A percentile compares a stretch with the other conserved stretches of the same genome.
These are phyloP conservation scores for Penicillium silybi DNA, from an alignment of 495 filamentous ascomycete species.

Conservation along the genomic window DNA sequence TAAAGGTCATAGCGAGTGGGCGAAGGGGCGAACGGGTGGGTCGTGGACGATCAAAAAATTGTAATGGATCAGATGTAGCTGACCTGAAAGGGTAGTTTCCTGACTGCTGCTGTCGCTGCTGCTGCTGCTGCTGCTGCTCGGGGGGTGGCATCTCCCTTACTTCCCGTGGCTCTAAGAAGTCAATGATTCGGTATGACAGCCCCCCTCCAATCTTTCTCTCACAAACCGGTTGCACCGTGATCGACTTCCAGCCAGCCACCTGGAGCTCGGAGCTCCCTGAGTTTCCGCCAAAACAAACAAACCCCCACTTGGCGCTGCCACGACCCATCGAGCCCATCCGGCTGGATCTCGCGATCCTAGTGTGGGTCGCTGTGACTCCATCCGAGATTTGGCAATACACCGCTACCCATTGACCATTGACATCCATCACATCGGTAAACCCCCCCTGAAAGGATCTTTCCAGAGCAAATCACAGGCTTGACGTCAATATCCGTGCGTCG, in stretches of 20 bases:
- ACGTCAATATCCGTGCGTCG: neutral
- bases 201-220: neutral
- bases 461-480: neutral
- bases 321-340: constrained; percentile 6
- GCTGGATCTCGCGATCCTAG: constrained; percentile 18
- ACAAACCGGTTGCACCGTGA: constrained; percentile 6
- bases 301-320: constrained; percentile 11
- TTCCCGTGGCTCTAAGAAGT: no score
- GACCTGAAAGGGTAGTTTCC: neutral
- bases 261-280: neutral
- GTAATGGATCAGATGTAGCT: neutral
- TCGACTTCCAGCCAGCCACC: constrained; percentile 19
- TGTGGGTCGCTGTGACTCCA: constrained; percentile 14
- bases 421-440: constrained; percentile 1
- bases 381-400: constrained; percentile 21
- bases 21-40: constrained; percentile 31
- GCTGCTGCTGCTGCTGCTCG: no score
- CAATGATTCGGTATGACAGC: constrained; percentile 1
- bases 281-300: constrained; percentile 1
- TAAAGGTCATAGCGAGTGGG: constrained; percentile 20
- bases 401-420: constrained; percentile 14
- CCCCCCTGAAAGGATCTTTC: neutral
- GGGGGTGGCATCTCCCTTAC: no score
- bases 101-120: neutral
- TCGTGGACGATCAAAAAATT: constrained; percentile 12